Evolutionary conservation across 2,329 filamentous ascomycete genomes (phyloP).

Genomic region (Lasiodiplodia hormozganensis): DNA sequence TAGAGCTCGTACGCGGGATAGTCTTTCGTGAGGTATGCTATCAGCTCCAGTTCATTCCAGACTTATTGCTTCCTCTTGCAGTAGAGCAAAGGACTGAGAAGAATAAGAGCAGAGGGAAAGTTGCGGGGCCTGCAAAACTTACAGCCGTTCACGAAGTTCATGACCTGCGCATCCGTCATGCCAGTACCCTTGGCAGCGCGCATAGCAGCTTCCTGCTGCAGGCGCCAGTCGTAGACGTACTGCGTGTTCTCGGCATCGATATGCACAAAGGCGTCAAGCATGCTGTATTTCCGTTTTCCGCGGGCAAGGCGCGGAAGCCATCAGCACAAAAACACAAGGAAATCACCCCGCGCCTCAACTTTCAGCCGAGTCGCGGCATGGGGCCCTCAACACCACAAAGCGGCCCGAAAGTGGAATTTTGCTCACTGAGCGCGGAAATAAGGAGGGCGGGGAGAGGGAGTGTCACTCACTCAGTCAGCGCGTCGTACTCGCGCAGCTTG

Average conservation of each 20-base stretch:
- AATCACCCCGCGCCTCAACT: neutral
- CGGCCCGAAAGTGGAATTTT: neutral
- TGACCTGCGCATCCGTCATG: constrained; percentile 83
- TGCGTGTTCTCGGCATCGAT: constrained; percentile 75
- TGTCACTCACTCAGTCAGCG: constrained; percentile 58
- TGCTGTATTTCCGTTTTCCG: constrained; percentile 43
- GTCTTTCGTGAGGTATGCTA: constrained; percentile 7
- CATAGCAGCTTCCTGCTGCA: constrained; percentile 78
- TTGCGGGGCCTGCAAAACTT: neutral
- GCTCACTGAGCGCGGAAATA: neutral
- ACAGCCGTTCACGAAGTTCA: constrained; percentile 72
- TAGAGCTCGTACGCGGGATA: constrained; percentile 66
- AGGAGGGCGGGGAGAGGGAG: neutral
- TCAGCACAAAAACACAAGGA: neutral
- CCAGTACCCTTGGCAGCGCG: constrained; percentile 71
- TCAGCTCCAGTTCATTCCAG: neutral
- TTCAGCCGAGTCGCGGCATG: neutral
- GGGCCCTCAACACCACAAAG: neutral
- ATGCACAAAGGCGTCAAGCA: constrained; percentile 66
- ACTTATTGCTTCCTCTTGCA: neutral
- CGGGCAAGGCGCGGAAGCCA: neutral
- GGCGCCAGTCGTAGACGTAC: constrained; percentile 85
- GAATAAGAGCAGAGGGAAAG: neutral
- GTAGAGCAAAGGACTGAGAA: neutral
- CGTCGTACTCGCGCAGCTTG: constrained; percentile 62